Evolutionary conservation across 768 basidiomycete species (phyloP), one percentile per base, ranked within the genome.

Genomic region (Tylopilus rubrobrunneus): DNA sequence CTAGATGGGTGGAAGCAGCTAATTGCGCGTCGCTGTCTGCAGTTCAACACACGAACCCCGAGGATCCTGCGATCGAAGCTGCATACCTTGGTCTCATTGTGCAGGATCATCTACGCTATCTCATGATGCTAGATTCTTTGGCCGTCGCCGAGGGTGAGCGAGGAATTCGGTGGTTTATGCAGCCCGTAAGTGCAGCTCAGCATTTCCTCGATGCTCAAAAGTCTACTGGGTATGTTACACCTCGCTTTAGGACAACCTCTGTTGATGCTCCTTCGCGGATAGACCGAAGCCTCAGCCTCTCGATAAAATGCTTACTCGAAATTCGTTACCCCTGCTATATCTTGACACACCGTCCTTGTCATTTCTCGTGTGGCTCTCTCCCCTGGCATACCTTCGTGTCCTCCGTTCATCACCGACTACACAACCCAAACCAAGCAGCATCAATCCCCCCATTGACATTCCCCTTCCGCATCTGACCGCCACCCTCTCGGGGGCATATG

Each of bases 91-190:
- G 80, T 3, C 69, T 68, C 43, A 62, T 69, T 21, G 74, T 89
- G 7, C 69, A 80, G 44, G 74, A 80, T 28, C 79, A 86, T 57
- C 65, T 92, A 11, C 76, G 73, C 25, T 87, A 89, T 67, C 75
- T 92, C 21, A 86, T 89, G 67, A 78, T 81, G 71, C 73, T 91
- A 11, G 90, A 92, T 61, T 75, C 75, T 19, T 70, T 92, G 15
- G 89, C 89, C 0, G 51, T 52, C 12, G 72, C 75, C 12, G 73
- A 77, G 51, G 80, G 81, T 53, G 80, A 83, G 27, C 79, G 77
- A 36, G 87, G 88, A 1, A 76, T 86, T 39, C 76, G 82, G 49
- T 92, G 90, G 90, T 91, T 92, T 65, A 80, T 76, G 50, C 85
- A 84, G 37, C 63, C 67, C 5, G 50, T 57, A 33, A 58, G 6